Base-by-base conservation (phyloP, 345 rosid species). In the Bruguiera parviflora region DNA sequence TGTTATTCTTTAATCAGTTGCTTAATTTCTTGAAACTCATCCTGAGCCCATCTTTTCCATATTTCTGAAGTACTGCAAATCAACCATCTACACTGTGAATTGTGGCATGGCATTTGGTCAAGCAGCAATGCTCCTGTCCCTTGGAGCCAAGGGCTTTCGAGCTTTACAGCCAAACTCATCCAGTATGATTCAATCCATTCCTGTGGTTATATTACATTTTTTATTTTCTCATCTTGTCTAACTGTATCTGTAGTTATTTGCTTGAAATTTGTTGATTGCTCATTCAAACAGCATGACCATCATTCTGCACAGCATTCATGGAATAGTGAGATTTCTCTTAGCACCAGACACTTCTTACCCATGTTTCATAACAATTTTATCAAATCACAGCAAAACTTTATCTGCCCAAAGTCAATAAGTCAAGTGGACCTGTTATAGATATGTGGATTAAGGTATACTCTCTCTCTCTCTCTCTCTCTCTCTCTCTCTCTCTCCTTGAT, bases 31-130 rank as follows among this genome's bases (percentile, higher is more conserved):
- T 65, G 39, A 37, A 39, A 58, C 52, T 66, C 61, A 68, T 68
- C 75, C 58, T 58, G 20, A 31, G 57, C 29, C n/a, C 24, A 52
- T 24, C 31, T 25, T 69, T 73, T 73, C 61, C 22, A 52, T 69
- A 43, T 72, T 18, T 19, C 64, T 68, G 62, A 75, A 95, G 98
- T 81, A 72, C 62, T 87, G 95, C 85, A 84, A 81, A 76, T 73
- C 95, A 70, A 81, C 82, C 22, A 84, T 91, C 46, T 84, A 87
- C 75, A 89, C 96, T 11, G 83, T 94, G 78, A 94, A 91, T 58
- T 81, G 87, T 66, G 92, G 95, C 71, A 83, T 84, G 95, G 99
- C 97, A 59, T 87, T 67, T 80, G 97, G 98, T 80, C 96, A 89
- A 84, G 96, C 96, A 64, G 97, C 95, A 66, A 89, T 91, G 97